A percentile compares a stretch with the other conserved stretches of the same genome.
phyloP scores from a whole-genome alignment of 768 basidiomycete genomes.

The Lentinula lateritia region DNA sequence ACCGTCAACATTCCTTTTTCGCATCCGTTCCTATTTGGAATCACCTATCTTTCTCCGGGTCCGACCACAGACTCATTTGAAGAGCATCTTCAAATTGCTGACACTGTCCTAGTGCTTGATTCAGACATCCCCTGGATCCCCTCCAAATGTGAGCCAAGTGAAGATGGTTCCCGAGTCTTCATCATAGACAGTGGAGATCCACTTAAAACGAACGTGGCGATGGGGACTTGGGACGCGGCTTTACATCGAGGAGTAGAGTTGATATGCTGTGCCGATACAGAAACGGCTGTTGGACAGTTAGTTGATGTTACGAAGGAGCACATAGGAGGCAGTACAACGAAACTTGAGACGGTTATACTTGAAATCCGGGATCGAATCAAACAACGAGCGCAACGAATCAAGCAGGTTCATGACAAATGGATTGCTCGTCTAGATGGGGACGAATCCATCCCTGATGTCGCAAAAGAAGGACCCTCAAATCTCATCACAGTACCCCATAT shows the following conservation, averaged over 20 bases:
- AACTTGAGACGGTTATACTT: neutral
- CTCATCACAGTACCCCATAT: conserved; percentile 43
- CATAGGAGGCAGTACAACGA: conserved; percentile 12
- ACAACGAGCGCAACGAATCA: conserved; percentile 2
- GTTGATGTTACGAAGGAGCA: conserved; percentile 25
- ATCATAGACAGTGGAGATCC: conserved; percentile 61
- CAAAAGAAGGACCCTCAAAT: conserved; percentile 1
- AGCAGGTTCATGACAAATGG: conserved; percentile 10
- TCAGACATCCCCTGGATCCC: conserved; percentile 64
- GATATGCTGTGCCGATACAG: conserved; percentile 52
- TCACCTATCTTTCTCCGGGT: conserved; percentile 41
- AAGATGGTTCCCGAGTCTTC: conserved; percentile 39
- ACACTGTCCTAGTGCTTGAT: conserved; percentile 63
- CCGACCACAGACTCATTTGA: conserved; percentile 26
- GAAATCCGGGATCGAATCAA: neutral
- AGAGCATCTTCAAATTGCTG: conserved; percentile 44
- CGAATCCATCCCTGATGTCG: conserved; percentile 12
- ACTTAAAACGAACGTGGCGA: conserved; percentile 36
- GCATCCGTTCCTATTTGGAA: conserved; percentile 48
- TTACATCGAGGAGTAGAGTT: conserved; percentile 35
- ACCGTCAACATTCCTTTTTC: conserved; percentile 50
- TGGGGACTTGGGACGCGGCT: conserved; percentile 46
- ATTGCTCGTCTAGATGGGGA: conserved; percentile 14
- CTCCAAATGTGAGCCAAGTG: conserved; percentile 34
- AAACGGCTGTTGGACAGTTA: conserved; percentile 46